Percentiles rank a stretch among this genome's conserved stretches.
Conservation (phyloP, 768 basidiomycete species). For the Leccinum uliginosum region DNA sequence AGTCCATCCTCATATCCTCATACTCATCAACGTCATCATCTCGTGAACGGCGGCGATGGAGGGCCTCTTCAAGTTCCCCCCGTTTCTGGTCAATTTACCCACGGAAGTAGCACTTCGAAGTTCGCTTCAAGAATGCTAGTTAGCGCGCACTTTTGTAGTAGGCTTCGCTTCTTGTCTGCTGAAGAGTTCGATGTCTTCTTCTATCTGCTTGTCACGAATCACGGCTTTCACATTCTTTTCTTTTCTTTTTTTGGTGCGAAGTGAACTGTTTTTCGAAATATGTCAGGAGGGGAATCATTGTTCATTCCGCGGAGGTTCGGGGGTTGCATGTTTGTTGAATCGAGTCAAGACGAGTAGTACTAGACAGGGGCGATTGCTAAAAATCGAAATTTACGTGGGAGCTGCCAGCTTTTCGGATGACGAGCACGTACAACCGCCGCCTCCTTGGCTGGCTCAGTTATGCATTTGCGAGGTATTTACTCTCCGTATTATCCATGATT, state of each 20-base stretch:
- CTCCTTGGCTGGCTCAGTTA: constrained; percentile 80
- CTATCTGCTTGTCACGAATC: background rate
- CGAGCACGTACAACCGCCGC: constrained; percentile 20
- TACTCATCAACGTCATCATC: background rate
- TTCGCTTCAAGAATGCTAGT: background rate
- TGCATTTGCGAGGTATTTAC: constrained; percentile 69
- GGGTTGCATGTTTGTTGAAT: too few relatives aligned
- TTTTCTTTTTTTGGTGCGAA: too few relatives aligned
- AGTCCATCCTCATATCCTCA: too few relatives aligned
- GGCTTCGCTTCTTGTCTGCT: background rate
- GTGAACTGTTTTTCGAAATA: too few relatives aligned
- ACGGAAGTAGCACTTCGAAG: background rate
- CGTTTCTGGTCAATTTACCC: background rate
- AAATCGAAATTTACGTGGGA: background rate
- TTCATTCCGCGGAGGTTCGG: too few relatives aligned
- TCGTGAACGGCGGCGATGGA: background rate
- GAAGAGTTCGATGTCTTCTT: too few relatives aligned
- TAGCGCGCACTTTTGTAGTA: too few relatives aligned
- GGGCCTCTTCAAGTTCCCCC: too few relatives aligned
- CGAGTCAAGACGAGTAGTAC: too few relatives aligned
- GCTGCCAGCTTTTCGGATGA: background rate
- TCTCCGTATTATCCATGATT: too few relatives aligned
- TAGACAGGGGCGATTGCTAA: background rate
- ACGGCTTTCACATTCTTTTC: background rate
- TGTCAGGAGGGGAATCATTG: too few relatives aligned